Conservation (phyloP, 495 filamentous ascomycete genomes). For the Xylaria palmicola region DNA sequence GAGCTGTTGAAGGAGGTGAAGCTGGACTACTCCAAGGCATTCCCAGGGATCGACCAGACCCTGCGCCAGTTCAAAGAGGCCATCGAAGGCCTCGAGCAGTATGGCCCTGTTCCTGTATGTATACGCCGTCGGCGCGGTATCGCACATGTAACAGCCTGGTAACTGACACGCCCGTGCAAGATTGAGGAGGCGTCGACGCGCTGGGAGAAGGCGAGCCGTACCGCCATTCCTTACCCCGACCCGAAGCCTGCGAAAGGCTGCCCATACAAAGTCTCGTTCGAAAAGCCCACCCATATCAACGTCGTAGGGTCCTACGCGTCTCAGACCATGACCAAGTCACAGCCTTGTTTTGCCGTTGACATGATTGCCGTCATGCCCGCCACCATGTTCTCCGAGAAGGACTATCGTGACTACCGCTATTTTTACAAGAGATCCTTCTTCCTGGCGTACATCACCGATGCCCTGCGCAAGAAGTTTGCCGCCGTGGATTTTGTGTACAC, state of each 20-base stretch:
- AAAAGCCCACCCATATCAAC: slow-evolving; percentile 74
- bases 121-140: neutral
- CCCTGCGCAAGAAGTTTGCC: slow-evolving; percentile 57
- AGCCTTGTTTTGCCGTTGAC: slow-evolving; percentile 63
- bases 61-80: slow-evolving; percentile 69
- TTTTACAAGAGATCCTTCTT: slow-evolving; percentile 96
- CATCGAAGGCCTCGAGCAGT: slow-evolving; percentile 66
- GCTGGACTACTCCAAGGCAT: slow-evolving; percentile 64
- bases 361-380: slow-evolving; percentile 81
- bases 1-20: slow-evolving; percentile 71
- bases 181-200: slow-evolving; percentile 64
- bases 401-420: slow-evolving; percentile 89
- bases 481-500: slow-evolving; percentile 61
- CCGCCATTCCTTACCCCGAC: slow-evolving; percentile 77
- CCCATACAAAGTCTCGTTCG: slow-evolving; percentile 78
- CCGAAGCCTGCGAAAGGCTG: slow-evolving; percentile 69
- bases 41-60: slow-evolving; percentile 63
- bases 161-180: slow-evolving; percentile 33
- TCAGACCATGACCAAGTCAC: slow-evolving; percentile 65
- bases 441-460: slow-evolving; percentile 72
- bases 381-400: slow-evolving; percentile 84
- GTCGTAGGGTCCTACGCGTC: slow-evolving; percentile 85
- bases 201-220: slow-evolving; percentile 61
- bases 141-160: neutral
- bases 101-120: slow-evolving; percentile 55